Base-by-base conservation (phyloP, 805 yeast species). In the Barnettozyma sucrosica region DNA sequence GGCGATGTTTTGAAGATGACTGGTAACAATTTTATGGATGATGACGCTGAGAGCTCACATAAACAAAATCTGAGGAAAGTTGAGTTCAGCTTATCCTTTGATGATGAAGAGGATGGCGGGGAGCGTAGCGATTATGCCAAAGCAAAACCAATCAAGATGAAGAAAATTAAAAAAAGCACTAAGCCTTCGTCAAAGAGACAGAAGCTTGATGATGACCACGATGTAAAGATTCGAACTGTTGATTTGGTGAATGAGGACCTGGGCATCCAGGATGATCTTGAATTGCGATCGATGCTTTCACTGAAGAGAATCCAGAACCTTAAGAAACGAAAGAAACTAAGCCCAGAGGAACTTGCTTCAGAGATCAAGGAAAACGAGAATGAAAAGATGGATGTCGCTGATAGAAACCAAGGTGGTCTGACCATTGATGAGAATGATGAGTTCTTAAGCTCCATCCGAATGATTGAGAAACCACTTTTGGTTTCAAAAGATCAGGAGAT, bases 361-460 rank as follows among this genome's bases (percentile, higher is more conserved):
- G 58, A 59, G 41, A 55, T 61, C 21, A 48, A 48, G 33, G 54
- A 53, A 21, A 51, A 56, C 11, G 45, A 33, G 43, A 44, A 50
- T 24, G 44, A 44, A 13, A 50, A 34, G 10, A 56, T 52, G 54
- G 51, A 55, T 20, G 26, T 55, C n/a, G n/a, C n/a, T 30, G 57
- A 55, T 21, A 28, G 41, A 3, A 26, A 41, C 16, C 28, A 33
- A 7, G 33, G 16, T 8, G 65, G 63, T 7, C 43, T 64, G 16
- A 45, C 56, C 2, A 51, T 69, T 19, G 67, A 68, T 53, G 75
- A 70, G 43, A 67, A 60, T 18, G 46, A 60, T 2, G 72, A 68
- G 41, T 70, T 71, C 45, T 53, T 71, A 43, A 55, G 56, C n/a
- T 46, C 56, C 1, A 47, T 63, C 1, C 59, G 58, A 26, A 51